These are phyloP conservation scores for Blakeslea trispora DNA, from an alignment of 371 early-diverging fungal genomes.

Conservation along the genomic window DNA sequence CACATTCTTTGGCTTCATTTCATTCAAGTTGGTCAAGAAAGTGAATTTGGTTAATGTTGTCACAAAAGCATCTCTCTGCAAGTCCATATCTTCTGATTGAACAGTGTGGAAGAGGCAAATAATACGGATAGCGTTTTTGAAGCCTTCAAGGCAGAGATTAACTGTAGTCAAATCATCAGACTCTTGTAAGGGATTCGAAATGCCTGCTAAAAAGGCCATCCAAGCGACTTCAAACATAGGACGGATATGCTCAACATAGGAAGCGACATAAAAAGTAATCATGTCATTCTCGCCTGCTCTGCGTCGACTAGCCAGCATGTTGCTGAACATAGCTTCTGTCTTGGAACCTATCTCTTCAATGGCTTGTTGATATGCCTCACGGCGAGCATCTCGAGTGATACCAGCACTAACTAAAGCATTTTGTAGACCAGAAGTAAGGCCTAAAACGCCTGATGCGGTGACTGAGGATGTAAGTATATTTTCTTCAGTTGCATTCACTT, in stretches of 20 bases:
- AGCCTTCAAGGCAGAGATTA: slow-evolving; percentile 73
- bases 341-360: slow-evolving; percentile 62
- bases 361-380: slow-evolving; percentile 56
- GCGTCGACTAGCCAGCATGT: slow-evolving; percentile 48
- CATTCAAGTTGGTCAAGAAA: slow-evolving; percentile 75
- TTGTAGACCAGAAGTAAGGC: slow-evolving; percentile 43
- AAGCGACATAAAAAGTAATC: slow-evolving; percentile 66
- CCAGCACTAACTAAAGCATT: slow-evolving; percentile 53
- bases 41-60: slow-evolving; percentile 89
- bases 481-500: slow-evolving; percentile 58
- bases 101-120: slow-evolving; percentile 75
- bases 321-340: slow-evolving; percentile 58
- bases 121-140: slow-evolving; percentile 80
- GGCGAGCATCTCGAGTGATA: slow-evolving; percentile 47
- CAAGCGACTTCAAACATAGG: slow-evolving; percentile 92
- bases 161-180: slow-evolving; percentile 74
- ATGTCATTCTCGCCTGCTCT: slow-evolving; percentile 47
- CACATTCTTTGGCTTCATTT: slow-evolving; percentile 85
- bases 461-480: slow-evolving; percentile 28
- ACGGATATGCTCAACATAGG: slow-evolving; percentile 86
- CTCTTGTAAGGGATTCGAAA: slow-evolving; percentile 86
- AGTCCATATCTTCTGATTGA: slow-evolving; percentile 71
- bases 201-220: slow-evolving; percentile 86
- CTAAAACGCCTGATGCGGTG: slow-evolving; percentile 30
- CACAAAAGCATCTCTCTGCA: slow-evolving; percentile 88